Percentiles rank a stretch among this genome's conserved stretches.
These are phyloP conservation scores for Geosmithia putterillii DNA, from an alignment of 2,329 filamentous ascomycete species.

Conservation along the genomic window DNA sequence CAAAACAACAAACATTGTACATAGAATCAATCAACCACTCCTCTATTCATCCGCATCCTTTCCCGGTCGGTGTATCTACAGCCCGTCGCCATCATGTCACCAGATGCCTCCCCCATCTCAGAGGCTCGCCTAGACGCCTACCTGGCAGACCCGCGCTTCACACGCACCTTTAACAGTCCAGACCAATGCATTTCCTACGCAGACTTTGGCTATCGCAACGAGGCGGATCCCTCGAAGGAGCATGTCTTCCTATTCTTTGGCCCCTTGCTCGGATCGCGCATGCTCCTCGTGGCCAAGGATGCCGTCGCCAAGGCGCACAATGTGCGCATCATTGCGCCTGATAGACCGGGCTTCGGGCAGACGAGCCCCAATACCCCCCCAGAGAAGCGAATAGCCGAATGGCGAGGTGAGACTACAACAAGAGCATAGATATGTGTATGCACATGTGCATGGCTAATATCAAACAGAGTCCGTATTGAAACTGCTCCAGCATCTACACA, in stretches of 20 bases:
- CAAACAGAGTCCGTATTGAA: slow-evolving; percentile 13
- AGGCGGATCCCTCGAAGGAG: slow-evolving; percentile 10
- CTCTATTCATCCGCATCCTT: too few relatives aligned
- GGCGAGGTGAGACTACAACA: slow-evolving; percentile 14
- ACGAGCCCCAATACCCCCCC: slow-evolving; percentile 12
- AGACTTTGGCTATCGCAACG: slow-evolving; percentile 18
- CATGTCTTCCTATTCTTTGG: slow-evolving; percentile 15
- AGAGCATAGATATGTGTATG: too few relatives aligned
- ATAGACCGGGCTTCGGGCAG: slow-evolving; percentile 22
- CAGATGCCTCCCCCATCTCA: too few relatives aligned
- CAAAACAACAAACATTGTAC: too few relatives aligned
- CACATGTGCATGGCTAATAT: too few relatives aligned
- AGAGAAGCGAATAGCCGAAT: slow-evolving; percentile 10
- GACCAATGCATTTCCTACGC: slow-evolving; percentile 10
- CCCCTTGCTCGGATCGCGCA: slow-evolving; percentile 14
- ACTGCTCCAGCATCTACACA: slow-evolving; percentile 17
- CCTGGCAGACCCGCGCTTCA: slow-evolving; percentile 1
- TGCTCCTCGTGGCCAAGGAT: slow-evolving; percentile 18
- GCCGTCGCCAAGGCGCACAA: slow-evolving; percentile 14
- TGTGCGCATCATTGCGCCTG: slow-evolving; percentile 17
- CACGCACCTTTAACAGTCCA: not conserved
- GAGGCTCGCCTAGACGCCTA: not conserved
- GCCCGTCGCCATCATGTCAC: too few relatives aligned
- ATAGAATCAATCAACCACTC: too few relatives aligned
- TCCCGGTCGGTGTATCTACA: too few relatives aligned